Conservation (phyloP, 345 rosid species). For the Acer campestre region DNA sequence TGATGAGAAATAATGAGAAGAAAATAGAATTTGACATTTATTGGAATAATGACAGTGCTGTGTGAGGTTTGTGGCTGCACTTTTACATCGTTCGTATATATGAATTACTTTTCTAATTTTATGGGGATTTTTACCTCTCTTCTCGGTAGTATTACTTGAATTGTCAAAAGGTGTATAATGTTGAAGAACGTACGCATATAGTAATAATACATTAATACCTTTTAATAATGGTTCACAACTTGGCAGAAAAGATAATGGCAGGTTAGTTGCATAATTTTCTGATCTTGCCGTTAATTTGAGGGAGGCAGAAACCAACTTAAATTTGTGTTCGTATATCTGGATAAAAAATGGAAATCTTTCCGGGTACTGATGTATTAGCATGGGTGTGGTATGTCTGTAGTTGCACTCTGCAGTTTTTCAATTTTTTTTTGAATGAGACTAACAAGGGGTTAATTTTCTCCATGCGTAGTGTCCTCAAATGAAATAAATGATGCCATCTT, state of each 20-base stretch:
- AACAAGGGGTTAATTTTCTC: background rate
- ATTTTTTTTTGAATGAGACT: background rate
- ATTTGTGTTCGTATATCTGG: background rate
- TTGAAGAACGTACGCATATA: background rate
- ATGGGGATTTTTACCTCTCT: background rate
- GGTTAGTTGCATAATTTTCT: background rate
- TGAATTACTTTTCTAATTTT: background rate
- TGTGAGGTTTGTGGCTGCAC: background rate
- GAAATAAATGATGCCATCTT: background rate
- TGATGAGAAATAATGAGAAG: background rate
- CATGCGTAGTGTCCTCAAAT: background rate
- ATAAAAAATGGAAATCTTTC: background rate
- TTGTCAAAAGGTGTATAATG: background rate
- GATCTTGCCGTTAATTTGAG: background rate
- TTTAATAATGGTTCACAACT: background rate
- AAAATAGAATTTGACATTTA: background rate
- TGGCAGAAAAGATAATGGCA: background rate
- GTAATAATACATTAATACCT: background rate
- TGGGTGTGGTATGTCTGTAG: background rate
- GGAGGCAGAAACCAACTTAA: too few relatives aligned
- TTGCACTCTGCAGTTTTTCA: background rate
- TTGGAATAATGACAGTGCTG: background rate
- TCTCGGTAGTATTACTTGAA: background rate
- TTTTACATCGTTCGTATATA: background rate
- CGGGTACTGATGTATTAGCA: background rate